Percentiles rank a stretch among this genome's conserved stretches.
Evolutionary conservation across 169 alveolate species (phyloP).

Genomic region (Plasmodium falciparum): DNA sequence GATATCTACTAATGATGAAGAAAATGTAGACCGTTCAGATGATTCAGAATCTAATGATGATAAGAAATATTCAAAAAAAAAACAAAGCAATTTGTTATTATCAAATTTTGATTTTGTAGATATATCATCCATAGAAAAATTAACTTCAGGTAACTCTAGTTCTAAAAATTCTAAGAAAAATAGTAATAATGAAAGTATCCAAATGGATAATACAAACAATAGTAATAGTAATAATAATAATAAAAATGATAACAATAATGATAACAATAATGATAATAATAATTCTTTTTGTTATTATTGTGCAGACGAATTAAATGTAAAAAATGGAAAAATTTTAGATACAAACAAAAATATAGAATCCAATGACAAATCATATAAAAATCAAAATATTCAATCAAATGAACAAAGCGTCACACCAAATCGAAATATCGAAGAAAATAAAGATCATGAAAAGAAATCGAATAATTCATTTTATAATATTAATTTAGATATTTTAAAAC

Average conservation of each 20-base stretch:
- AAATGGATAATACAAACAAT: background rate
- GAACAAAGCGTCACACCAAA: no score
- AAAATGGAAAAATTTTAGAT: background rate
- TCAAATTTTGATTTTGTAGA: slow-evolving; percentile 60
- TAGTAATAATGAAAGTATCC: background rate
- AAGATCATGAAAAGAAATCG: background rate
- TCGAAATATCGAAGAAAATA: slow-evolving; percentile 2
- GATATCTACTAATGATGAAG: slow-evolving; percentile 8
- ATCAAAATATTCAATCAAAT: no score
- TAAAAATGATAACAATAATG: background rate
- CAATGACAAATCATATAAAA: background rate
- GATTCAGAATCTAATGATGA: background rate
- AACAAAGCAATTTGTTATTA: slow-evolving; percentile 20
- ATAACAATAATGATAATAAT: background rate
- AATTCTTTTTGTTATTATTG: no score
- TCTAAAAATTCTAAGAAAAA: background rate
- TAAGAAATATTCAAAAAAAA: slow-evolving; percentile 12
- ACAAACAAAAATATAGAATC: background rate
- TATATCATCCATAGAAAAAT: slow-evolving; percentile 14
- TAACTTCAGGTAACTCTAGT: background rate
- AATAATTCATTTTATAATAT: background rate
- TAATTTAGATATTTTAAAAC: slow-evolving; percentile 32
- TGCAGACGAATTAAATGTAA: background rate
- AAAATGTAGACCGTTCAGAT: background rate
- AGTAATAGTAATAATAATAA: background rate